Evolutionary conservation across 208 protist genomes (phyloP).

Genomic region (Crithidia bombi): DNA sequence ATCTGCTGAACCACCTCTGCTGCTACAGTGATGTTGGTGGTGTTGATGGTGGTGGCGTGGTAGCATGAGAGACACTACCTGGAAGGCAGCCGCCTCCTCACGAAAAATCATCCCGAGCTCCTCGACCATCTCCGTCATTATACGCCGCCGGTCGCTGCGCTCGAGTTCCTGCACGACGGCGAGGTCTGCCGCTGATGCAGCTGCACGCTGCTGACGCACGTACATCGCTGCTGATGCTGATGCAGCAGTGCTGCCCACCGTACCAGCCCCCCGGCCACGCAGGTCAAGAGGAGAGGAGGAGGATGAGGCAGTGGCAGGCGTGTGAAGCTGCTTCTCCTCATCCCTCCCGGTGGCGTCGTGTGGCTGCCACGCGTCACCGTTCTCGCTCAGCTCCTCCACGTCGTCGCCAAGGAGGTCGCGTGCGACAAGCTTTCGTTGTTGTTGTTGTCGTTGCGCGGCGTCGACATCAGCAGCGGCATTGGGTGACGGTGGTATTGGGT

Average conservation of each 20-base stretch:
- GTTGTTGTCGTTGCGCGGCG: not conserved
- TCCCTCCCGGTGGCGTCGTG: too few relatives aligned
- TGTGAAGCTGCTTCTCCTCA: too few relatives aligned
- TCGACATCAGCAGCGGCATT: not conserved
- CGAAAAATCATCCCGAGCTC: conserved; percentile 12
- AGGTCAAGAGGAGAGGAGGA: not conserved
- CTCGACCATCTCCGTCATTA: conserved; percentile 19
- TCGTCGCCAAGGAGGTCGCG: conserved; percentile 10
- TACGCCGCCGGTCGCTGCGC: conserved; percentile 2
- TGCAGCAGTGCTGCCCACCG: too few relatives aligned
- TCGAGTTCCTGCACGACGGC: conserved; percentile 18
- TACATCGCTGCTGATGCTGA: not conserved
- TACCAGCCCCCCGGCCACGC: too few relatives aligned
- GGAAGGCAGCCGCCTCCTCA: conserved; percentile 17
- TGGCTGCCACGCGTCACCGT: not conserved
- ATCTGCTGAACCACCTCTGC: too few relatives aligned
- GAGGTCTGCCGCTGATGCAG: conserved; percentile 2
- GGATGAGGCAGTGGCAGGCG: too few relatives aligned
- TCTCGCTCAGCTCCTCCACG: conserved; percentile 14
- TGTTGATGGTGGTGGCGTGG: not conserved
- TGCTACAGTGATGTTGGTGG: not conserved
- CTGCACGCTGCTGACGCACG: conserved; percentile 12
- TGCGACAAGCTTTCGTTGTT: not conserved
- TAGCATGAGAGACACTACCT: conserved; percentile 11
- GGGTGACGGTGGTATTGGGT: too few relatives aligned